Base-by-base conservation (phyloP, 2,329 filamentous ascomycete species). In the Beauveria asiatica region DNA sequence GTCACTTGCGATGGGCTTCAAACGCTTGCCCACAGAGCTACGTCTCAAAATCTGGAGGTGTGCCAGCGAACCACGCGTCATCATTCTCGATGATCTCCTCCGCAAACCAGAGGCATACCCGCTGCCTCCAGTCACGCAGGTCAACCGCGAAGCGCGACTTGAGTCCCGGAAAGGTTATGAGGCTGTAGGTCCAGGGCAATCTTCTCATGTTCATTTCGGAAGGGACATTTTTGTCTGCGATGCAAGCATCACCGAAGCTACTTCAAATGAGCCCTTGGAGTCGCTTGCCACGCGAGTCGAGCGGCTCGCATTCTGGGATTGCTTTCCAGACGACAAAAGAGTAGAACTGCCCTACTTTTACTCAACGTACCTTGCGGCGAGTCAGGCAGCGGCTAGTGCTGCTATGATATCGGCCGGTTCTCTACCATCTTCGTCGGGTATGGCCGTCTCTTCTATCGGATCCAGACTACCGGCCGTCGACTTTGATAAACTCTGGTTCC, bases 301-400 rank as follows among this genome's bases (percentile, higher is more conserved):
- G 61, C 69, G 70, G 45, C 64, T 74, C 37, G 73, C 70, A 11
- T 74, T 74, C 51, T 75, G 73, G 73, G 73, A 75, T 62, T 75
- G 73, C 62, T 72, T 73, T 59, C 73, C 72, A 1, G 73, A 75
- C 60, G 73, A 75, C 48, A 70, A 69, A 5, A 67, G 68, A 44
- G 69, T 74, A 23, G 71, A 73, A 48, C 66, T 68, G 3, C 70
- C 69, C 9, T 65, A 67, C 23, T 69, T 67, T 44, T 74, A 74
- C 62, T 70, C 71, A 17, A 65, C 69, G n/a, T 74, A 73, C 57
- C 65, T 75, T 19, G 67, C 70, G 3, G 65, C 66, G 21, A 70
- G 67, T 51, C 73, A 72, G 59, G 57, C 50, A 19, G 57, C 57
- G 16, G 57, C 57, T 7, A 49, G 30, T 67, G 70, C 3, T 66